These are phyloP conservation scores for Penicillium manginii DNA, from an alignment of 495 filamentous ascomycete genomes.

Conservation along the genomic window DNA sequence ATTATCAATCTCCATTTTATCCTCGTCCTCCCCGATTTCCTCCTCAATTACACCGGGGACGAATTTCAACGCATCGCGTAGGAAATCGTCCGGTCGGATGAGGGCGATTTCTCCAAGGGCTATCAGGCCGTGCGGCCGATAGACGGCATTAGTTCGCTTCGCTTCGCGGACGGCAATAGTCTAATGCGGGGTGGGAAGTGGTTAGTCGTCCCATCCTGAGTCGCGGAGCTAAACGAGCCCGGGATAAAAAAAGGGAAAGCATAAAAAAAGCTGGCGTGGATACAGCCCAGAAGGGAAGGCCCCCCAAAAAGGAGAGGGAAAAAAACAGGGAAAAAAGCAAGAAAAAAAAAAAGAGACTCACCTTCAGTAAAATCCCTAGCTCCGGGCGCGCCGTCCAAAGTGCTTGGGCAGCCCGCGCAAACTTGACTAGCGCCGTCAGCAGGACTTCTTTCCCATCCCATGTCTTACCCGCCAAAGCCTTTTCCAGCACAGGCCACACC, in stretches of 20 bases:
- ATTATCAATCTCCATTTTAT: conserved; percentile 69
- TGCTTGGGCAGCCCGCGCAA: conserved; percentile 62
- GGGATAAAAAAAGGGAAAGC: conserved; percentile 6
- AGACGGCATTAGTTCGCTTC: conserved; percentile 81
- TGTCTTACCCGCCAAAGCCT: conserved; percentile 80
- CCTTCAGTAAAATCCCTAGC: conserved; percentile 56
- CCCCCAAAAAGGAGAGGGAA: conserved; percentile 6
- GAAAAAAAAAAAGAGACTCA: conserved; percentile 31
- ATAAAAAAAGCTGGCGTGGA: neutral
- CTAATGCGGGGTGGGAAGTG: conserved; percentile 24
- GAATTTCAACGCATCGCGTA: conserved; percentile 65
- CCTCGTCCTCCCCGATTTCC: conserved; percentile 50
- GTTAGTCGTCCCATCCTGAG: conserved; percentile 12
- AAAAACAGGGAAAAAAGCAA: conserved; percentile 2
- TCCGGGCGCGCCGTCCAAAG: conserved; percentile 59
- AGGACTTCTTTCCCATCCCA: conserved; percentile 94
- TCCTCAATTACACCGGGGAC: conserved; percentile 62
- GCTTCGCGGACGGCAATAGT: conserved; percentile 80
- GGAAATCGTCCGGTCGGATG: conserved; percentile 67
- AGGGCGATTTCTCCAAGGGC: conserved; percentile 72
- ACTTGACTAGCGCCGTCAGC: conserved; percentile 79
- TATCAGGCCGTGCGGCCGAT: conserved; percentile 74
- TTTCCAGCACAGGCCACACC: conserved; percentile 82
- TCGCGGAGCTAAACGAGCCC: neutral
- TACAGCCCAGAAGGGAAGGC: conserved; percentile 1